Evolutionary conservation across 805 yeast genomes (phyloP).

Genomic region (Kluyveromyces wickerhamii): DNA sequence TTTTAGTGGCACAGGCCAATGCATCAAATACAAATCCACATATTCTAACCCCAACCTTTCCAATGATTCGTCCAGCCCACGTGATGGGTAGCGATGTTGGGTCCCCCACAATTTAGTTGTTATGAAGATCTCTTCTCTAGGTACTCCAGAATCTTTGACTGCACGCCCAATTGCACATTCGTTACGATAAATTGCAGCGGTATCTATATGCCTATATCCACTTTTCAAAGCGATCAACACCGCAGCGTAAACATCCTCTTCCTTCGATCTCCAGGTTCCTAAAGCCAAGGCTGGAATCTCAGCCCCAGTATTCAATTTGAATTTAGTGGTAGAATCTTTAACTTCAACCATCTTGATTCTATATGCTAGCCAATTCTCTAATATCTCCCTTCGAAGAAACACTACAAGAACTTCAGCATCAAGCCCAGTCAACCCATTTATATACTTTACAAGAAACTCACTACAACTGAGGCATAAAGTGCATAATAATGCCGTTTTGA

Average conservation of each 20-base stretch:
- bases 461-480: no score
- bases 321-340: no score
- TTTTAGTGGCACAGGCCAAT: conserved; percentile 73
- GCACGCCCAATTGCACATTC: conserved; percentile 45
- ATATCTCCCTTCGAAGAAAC: no score
- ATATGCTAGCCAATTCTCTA: no score
- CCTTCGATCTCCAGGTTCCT: conserved; percentile 66
- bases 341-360: no score
- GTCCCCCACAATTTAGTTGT: conserved; percentile 77
- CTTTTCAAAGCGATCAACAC: conserved; percentile 71
- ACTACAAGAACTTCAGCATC: no score
- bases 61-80: conserved; percentile 41
- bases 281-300: conserved; percentile 64
- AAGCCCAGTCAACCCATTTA: no score
- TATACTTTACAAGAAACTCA: no score
- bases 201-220: conserved; percentile 76
- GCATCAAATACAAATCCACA: conserved; percentile 68
- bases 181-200: conserved; percentile 56
- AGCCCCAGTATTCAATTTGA: conserved; percentile 43
- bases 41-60: conserved; percentile 56
- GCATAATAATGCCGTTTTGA: no score
- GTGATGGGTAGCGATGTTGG: conserved; percentile 46
- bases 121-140: conserved; percentile 54
- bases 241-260: conserved; percentile 47
- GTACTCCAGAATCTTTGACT: conserved; percentile 33